phyloP scores from a whole-genome alignment of 1,139 yeast genomes.

The Yamadazyma dushanensis region DNA sequence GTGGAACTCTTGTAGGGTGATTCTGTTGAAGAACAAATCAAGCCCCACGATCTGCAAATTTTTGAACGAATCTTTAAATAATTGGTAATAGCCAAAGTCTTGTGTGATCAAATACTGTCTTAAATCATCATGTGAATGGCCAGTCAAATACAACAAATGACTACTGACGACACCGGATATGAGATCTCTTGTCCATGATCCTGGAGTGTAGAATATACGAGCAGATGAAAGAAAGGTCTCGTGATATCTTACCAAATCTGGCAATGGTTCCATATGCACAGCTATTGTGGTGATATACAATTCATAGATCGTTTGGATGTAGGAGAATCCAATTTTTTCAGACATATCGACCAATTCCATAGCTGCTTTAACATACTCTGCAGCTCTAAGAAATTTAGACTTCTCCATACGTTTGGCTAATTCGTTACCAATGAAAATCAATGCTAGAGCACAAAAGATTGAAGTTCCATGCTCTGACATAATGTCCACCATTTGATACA shows the following conservation, averaged over 20 bases:
- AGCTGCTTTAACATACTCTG: conserved; percentile 36
- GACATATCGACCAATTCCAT: conserved; percentile 37
- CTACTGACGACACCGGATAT: conserved; percentile 19
- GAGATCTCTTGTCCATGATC: conserved; percentile 12
- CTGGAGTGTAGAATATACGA: conserved; percentile 16
- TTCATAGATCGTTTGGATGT: conserved; percentile 44
- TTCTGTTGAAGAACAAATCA: conserved; percentile 19
- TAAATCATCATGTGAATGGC: conserved; percentile 16
- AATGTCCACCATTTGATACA: conserved; percentile 24
- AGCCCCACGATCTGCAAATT: conserved; percentile 14
- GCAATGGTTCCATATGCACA: conserved; percentile 42
- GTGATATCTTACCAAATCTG: conserved; percentile 34
- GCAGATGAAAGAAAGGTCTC: conserved; percentile 25
- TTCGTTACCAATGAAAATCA: conserved; percentile 34
- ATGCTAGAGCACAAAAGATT: conserved; percentile 27
- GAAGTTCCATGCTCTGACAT: conserved; percentile 27
- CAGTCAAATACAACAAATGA: conserved; percentile 20
- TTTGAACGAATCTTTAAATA: conserved; percentile 6
- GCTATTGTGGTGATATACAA: conserved; percentile 46
- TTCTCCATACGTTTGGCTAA: conserved; percentile 39
- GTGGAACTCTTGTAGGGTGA: conserved; percentile 18
- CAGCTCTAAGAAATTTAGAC: conserved; percentile 25
- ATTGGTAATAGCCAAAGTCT: conserved; percentile 11
- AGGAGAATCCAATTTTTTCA: conserved; percentile 34
- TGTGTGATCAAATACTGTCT: conserved; percentile 4